These are phyloP conservation scores for Boletus pseudo-olivaceus DNA, from an alignment of 768 basidiomycete species.

Conservation along the genomic window DNA sequence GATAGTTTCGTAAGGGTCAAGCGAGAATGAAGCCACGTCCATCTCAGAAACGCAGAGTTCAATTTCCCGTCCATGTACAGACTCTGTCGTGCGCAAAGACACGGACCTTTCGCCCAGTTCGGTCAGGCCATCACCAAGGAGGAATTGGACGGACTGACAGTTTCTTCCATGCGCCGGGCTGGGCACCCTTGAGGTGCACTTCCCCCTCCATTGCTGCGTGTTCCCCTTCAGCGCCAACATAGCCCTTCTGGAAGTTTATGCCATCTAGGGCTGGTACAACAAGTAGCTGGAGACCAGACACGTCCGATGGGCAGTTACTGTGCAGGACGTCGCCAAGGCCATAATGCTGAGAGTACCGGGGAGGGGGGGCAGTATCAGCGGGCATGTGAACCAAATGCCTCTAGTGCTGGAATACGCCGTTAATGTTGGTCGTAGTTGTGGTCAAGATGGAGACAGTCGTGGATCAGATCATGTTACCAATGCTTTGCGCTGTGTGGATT, in stretches of 20 bases:
- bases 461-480: neutral
- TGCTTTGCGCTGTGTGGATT: neutral
- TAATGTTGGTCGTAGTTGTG: constrained; percentile 6
- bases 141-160: constrained; percentile 51
- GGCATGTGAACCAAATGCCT: constrained; percentile 16
- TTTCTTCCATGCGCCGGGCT: constrained; percentile 56
- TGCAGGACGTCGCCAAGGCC: constrained; percentile 27
- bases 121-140: constrained; percentile 12
- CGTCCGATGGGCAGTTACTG: constrained; percentile 17
- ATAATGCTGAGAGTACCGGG: constrained; percentile 53
- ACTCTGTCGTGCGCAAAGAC: constrained; percentile 64
- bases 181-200: constrained; percentile 74
- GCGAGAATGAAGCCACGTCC: constrained; percentile 49
- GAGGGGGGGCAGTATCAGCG: constrained; percentile 51
- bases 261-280: constrained; percentile 69
- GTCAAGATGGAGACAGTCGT: neutral
- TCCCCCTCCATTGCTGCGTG: constrained; percentile 84
- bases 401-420: neutral
- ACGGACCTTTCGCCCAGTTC: constrained; percentile 47
- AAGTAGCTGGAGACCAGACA: constrained; percentile 56
- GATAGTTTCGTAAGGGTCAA: constrained; percentile 36
- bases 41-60: constrained; percentile 61
- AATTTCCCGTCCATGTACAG: constrained; percentile 55
- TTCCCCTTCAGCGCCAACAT: constrained; percentile 79
- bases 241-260: constrained; percentile 82